Evolutionary conservation across 192 early-diverging fungal genomes (phyloP), one percentile per base, ranked within the genome.

Genomic region (Backusella tuberculispora): DNA sequence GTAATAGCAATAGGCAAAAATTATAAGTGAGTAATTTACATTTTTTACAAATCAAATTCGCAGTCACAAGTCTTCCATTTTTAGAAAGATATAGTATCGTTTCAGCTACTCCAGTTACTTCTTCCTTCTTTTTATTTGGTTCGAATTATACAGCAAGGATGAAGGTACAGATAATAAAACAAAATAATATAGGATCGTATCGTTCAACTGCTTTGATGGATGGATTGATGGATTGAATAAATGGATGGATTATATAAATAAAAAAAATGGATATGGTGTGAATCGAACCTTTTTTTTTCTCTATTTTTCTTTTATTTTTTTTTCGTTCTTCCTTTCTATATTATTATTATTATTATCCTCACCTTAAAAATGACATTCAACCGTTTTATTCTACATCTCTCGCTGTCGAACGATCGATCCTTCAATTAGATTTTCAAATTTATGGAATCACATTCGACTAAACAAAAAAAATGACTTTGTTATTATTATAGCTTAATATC

Each of bases 401-500:
- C n/a, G 50, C 21, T 53, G 50, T 21, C 3, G 21, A 17, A 5
- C 50, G 50, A 53, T 53, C 50, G 50, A 53, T 53, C n/a, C 50
- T 8, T 53, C 29, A 34, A 34, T 34, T 53, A 17, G 9, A 53
- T 53, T 53, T 21, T 53, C 21, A 53, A 10, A 21, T 53, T 21
- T 21, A 19, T 10, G n/a, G 21, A 19, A 48, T n/a, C 6, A 6
- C 50, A 24, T 24, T 53, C 50, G 8, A 24, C 50, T 53, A 53
- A 53, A 21, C 50, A 53, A 34, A 34, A 34, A 34, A 34, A 34
- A 34, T 34, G 29, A 34, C 29, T 63, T 73, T 37, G 70, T 42
- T 74, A 29, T 42, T 74, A 29, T 29, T 24, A 34, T 72, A 98
- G 97, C 87, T 98, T 87, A 98, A 99, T 93, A 96, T 99, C 82